A percentile compares a stretch with the other conserved stretches of the same genome.
Conservation (phyloP, 805 yeast genomes). For the Kodamaea restingae region DNA sequence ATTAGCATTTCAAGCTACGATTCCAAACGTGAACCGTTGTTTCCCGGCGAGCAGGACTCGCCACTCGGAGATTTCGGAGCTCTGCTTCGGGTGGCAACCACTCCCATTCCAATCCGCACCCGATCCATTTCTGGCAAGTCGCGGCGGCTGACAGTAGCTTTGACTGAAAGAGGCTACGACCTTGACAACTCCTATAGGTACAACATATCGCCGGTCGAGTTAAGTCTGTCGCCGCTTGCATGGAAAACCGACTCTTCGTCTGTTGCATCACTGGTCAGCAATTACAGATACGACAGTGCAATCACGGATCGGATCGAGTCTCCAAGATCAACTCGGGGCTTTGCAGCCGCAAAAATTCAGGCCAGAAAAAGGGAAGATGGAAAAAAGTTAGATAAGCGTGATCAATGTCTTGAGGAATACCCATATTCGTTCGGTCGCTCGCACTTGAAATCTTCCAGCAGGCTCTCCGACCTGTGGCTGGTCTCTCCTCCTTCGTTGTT, state of each 20-base stretch:
- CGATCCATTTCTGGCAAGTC: neutral
- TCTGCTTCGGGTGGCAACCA: neutral
- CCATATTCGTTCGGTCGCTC: too few species aligned
- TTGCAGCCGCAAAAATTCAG: too few species aligned
- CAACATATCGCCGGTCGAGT: neutral
- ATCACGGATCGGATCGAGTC: too few species aligned
- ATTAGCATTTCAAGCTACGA: neutral
- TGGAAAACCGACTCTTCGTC: neutral
- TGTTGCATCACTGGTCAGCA: too few species aligned
- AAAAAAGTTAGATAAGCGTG: too few species aligned
- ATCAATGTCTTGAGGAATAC: too few species aligned
- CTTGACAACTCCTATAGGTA: neutral
- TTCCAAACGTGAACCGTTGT: conserved; percentile 5
- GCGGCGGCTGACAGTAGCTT: conserved; percentile 3
- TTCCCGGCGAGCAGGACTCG: conserved; percentile 6
- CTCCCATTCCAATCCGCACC: conserved; percentile 8
- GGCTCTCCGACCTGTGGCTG: neutral
- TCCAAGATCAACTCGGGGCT: too few species aligned
- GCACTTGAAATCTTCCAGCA: neutral
- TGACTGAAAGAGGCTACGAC: neutral
- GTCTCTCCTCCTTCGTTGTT: conserved; percentile 4
- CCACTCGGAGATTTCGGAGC: neutral
- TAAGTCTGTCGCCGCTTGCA: conserved; percentile 1
- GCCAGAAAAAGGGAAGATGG: too few species aligned
- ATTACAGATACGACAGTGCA: too few species aligned